Evolutionary conservation across 140 eudicot species (phyloP).

Genomic region (Erigeron philadelphicus): DNA sequence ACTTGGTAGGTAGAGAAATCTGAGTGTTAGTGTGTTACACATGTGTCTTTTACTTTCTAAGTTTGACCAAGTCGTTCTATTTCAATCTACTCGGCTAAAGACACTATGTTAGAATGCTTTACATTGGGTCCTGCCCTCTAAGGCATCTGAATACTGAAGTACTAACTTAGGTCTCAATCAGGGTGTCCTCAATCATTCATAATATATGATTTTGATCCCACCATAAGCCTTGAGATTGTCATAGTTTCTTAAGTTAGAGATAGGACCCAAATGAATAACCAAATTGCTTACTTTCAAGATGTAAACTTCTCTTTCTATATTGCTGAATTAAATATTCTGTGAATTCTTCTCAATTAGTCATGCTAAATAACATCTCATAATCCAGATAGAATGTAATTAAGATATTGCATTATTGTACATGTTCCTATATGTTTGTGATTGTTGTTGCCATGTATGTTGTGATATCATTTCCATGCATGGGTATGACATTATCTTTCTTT

Average conservation of each 20-base stretch:
- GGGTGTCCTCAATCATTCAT: not conserved
- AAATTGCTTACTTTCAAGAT: not conserved
- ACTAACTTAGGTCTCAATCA: not conserved
- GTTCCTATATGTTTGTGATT: not conserved
- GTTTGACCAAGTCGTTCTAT: not conserved
- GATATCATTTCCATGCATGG: not conserved
- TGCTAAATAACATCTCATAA: not conserved
- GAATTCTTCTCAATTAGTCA: not conserved
- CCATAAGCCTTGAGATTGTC: not conserved
- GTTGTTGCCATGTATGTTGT: not conserved
- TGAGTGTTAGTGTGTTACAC: not conserved
- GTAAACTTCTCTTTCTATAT: not conserved
- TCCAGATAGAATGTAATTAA: no score
- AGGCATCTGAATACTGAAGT: not conserved
- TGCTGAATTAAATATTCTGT: not conserved
- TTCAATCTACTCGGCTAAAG: not conserved
- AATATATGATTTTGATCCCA: conserved; percentile 1
- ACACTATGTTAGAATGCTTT: not conserved
- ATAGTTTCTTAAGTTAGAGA: not conserved
- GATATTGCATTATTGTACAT: not conserved
- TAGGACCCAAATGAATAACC: not conserved
- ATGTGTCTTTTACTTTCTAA: not conserved
- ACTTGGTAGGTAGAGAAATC: not conserved
- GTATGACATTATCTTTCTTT: not conserved
- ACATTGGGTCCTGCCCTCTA: not conserved